These are phyloP conservation scores for Blumeriella jaapii DNA, from an alignment of 2,329 filamentous ascomycete species.

Conservation along the genomic window DNA sequence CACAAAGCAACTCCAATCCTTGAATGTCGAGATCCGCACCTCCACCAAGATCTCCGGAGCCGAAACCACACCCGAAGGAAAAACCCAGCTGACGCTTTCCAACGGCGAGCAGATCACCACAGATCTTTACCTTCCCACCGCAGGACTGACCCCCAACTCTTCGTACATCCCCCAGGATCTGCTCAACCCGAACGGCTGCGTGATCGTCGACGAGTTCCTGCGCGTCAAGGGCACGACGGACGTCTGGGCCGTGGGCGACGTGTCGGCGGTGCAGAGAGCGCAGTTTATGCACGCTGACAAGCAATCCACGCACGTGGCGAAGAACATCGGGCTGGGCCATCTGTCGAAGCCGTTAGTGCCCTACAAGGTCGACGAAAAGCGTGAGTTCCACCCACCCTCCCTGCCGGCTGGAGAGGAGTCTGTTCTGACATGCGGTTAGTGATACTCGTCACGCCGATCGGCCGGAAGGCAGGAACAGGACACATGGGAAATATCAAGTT, in stretches of 20 bases:
- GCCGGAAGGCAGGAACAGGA: slow-evolving; percentile 30
- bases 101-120: slow-evolving; percentile 37
- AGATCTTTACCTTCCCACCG: slow-evolving; percentile 45
- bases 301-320: slow-evolving; percentile 19
- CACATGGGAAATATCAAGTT: slow-evolving; percentile 23
- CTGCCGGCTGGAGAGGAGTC: neutral
- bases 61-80: slow-evolving; percentile 31
- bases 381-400: slow-evolving; percentile 7
- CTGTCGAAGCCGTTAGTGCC: slow-evolving; percentile 10
- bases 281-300: slow-evolving; percentile 16
- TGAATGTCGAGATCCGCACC: slow-evolving; percentile 37
- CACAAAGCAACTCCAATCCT: slow-evolving; percentile 37
- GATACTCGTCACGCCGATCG: slow-evolving; percentile 24
- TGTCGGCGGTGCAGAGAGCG: slow-evolving; percentile 16
- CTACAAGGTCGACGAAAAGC: slow-evolving; percentile 14
- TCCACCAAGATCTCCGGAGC: slow-evolving; percentile 32
- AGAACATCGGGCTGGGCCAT: slow-evolving; percentile 17
- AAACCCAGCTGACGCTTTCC: slow-evolving; percentile 38
- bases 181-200: slow-evolving; percentile 35
- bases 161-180: slow-evolving; percentile 37
- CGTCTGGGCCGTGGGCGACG: slow-evolving; percentile 24
- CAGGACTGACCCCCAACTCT: slow-evolving; percentile 44
- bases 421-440: neutral
- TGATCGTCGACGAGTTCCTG: slow-evolving; percentile 40
- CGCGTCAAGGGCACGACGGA: slow-evolving; percentile 32